Conservation (phyloP, 2,329 filamentous ascomycete genomes). For the Colletotrichum melonis region DNA sequence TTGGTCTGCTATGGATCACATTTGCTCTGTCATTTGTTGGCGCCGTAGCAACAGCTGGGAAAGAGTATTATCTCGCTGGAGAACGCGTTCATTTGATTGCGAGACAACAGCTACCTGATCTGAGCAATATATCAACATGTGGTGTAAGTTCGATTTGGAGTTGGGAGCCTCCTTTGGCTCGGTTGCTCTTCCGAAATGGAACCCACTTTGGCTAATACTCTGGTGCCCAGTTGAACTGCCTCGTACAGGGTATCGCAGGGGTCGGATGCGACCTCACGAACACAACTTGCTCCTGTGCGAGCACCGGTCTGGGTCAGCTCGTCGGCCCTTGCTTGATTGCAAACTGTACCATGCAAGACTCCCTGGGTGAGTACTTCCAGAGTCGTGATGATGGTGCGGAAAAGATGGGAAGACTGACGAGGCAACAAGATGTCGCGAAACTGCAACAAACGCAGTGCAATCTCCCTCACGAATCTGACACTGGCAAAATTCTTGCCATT, state of each 20-base stretch:
- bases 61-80: not conserved
- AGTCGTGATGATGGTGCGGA: not conserved
- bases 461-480: slow-evolving; percentile 30
- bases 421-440: slow-evolving; percentile 21
- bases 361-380: slow-evolving; percentile 15
- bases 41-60: not conserved
- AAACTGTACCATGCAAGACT: slow-evolving; percentile 36
- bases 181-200: not conserved
- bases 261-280: slow-evolving; percentile 34
- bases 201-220: not conserved
- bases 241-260: slow-evolving; percentile 17
- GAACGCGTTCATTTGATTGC: not conserved
- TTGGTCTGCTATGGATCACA: slow-evolving; percentile 1
- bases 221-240: slow-evolving; percentile 4
- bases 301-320: slow-evolving; percentile 16
- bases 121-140: slow-evolving; percentile 27
- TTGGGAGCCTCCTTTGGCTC: not conserved
- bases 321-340: slow-evolving; percentile 24
- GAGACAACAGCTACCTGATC: slow-evolving; percentile 27
- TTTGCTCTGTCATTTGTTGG: not conserved
- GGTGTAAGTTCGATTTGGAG: not conserved
- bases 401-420: not conserved
- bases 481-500: slow-evolving; percentile 14
- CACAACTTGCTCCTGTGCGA: slow-evolving; percentile 32
- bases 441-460: slow-evolving; percentile 29